Evolutionary conservation across 805 yeast genomes (phyloP), one percentile per base, ranked within the genome.

Genomic region (Barnettozyma botsteinii): DNA sequence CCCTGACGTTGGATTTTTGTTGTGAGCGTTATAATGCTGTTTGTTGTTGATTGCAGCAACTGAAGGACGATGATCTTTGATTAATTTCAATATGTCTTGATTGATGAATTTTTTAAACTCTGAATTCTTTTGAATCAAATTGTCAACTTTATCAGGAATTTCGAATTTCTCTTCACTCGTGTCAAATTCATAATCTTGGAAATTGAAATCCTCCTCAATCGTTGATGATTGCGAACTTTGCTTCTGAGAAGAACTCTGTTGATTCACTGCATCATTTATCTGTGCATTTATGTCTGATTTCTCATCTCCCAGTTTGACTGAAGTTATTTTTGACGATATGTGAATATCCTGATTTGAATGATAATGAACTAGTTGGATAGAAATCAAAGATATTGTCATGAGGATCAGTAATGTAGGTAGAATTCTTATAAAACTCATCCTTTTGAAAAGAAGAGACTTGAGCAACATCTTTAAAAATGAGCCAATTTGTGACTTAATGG

Each of bases 1-100:
- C 43, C 48, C 37, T 1, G 52, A 40, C 1, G 29, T 38, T n/a
- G 19, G 35, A 31, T 32, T 42, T 15, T 20, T 20, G 29, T 55
- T 55, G 3, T 46, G 18, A 7, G 39, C 33, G 30, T 48, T 49
- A 40, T 56, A 56, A 25, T 55, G 59, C 1, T 41, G 38, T n/a
- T 23, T 33, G 34, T 56, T 50, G 38, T 56, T 56, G 33, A 56
- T 42, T 1, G 45, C 22, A 4, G 32, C 39, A 11, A 47, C 29
- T 0, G 41, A 19, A 7, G 60, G 60, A 11, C 44, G 47, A 1
- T 52, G 28, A 23, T 38, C 45, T 7, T 37, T 30, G 4, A 56
- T 40, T 1, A 33, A 31, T 4, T 44, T 31, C 7, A 55, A 22
- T 4, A 56, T 34, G 3, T 42, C 30, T 2, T 49, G 45, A 15